Conservation (phyloP, 768 basidiomycete species). For the Pisolithus tinctorius region DNA sequence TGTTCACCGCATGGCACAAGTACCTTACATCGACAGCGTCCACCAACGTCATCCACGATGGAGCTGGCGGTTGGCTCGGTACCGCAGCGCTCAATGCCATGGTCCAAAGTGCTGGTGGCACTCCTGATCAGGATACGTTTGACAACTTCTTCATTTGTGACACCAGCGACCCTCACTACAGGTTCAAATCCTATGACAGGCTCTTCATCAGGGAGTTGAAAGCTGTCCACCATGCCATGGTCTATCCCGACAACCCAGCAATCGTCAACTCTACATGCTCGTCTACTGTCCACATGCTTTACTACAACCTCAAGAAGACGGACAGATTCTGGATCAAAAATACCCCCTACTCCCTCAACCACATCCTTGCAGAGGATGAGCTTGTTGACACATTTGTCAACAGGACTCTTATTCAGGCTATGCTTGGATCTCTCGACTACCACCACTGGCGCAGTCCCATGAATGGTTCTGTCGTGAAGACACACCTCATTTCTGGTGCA, state of each 20-base stretch:
- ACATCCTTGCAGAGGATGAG: conserved; percentile 45
- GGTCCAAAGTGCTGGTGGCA: too few species aligned
- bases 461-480: conserved; percentile 34
- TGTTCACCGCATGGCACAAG: conserved; percentile 44
- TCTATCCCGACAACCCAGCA: too few species aligned
- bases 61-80: too few species aligned
- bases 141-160: too few species aligned
- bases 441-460: conserved; percentile 30
- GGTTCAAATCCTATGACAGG: too few species aligned
- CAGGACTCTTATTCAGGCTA: conserved; percentile 50
- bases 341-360: conserved; percentile 43
- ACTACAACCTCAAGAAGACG: too few species aligned
- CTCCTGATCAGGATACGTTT: too few species aligned
- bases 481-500: conserved; percentile 40
- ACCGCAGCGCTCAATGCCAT: conserved; percentile 16
- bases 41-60: conserved; percentile 20
- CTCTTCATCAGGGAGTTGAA: conserved; percentile 4
- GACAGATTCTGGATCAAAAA: too few species aligned
- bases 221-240: conserved; percentile 19
- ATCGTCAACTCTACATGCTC: too few species aligned
- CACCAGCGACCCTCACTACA: too few species aligned
- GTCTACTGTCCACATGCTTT: too few species aligned
- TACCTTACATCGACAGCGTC: conserved; percentile 43
- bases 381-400: conserved; percentile 38
- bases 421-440: conserved; percentile 47